These are phyloP conservation scores for Conticribra weissflogii DNA, from an alignment of 108 stramenopile genomes.

Conservation along the genomic window DNA sequence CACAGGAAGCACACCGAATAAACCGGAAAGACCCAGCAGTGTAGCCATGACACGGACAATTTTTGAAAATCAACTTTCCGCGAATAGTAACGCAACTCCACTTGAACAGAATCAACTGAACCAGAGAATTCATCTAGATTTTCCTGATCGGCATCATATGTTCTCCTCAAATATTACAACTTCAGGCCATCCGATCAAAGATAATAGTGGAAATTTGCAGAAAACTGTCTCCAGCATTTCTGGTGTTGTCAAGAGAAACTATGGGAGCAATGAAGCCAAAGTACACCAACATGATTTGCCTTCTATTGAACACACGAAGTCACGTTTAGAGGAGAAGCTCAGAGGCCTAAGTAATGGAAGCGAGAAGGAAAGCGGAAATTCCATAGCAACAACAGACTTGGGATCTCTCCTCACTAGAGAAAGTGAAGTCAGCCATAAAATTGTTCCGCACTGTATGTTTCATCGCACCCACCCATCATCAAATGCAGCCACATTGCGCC, in stretches of 20 bases:
- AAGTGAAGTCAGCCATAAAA: background rate
- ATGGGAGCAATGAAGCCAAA: too few relatives aligned
- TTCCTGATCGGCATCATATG: too few relatives aligned
- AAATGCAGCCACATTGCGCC: background rate
- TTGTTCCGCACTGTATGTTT: constrained; percentile 13
- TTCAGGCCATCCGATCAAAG: too few relatives aligned
- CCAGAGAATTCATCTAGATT: too few relatives aligned
- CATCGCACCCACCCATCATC: constrained; percentile 17
- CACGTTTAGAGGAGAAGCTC: constrained; percentile 15
- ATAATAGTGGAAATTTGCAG: too few relatives aligned
- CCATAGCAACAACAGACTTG: constrained; percentile 21
- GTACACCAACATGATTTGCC: background rate
- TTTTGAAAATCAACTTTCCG: background rate
- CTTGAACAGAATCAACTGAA: too few relatives aligned
- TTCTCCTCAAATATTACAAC: too few relatives aligned
- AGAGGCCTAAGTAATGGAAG: background rate
- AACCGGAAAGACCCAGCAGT: background rate
- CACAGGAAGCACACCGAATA: too few relatives aligned
- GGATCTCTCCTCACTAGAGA: constrained; percentile 17
- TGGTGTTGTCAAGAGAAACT: too few relatives aligned
- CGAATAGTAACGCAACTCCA: too few relatives aligned
- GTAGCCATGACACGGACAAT: background rate
- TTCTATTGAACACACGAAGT: constrained; percentile 6
- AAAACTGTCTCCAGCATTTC: too few relatives aligned
- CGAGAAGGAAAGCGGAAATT: constrained; percentile 11